A percentile compares a stretch with the other conserved stretches of the same genome.
phyloP scores from a whole-genome alignment of 306 rosid genomes.

The Parietaria judaica region DNA sequence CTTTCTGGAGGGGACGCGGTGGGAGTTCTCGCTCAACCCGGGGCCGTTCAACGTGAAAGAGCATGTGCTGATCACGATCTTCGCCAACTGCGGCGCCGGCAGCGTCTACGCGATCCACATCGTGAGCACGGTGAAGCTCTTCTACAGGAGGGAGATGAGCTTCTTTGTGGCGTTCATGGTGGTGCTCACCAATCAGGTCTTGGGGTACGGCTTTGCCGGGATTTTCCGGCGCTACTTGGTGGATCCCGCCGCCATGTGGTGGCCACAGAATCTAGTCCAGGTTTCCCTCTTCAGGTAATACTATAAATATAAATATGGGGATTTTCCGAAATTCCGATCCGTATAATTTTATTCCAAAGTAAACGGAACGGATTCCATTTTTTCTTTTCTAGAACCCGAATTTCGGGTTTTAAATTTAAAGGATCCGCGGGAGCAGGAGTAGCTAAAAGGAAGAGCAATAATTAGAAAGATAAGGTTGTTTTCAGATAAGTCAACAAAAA shows the following conservation, averaged over 20 bases:
- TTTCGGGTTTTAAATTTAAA: too few relatives aligned
- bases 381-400: too few relatives aligned
- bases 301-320: too few relatives aligned
- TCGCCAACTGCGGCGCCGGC: conserved; percentile 77
- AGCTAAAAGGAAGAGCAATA: too few relatives aligned
- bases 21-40: conserved; percentile 60
- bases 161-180: conserved; percentile 59
- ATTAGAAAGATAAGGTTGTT: too few relatives aligned
- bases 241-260: conserved; percentile 85
- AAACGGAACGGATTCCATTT: too few relatives aligned
- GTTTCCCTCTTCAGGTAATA: conserved; percentile 61
- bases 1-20: conserved; percentile 39
- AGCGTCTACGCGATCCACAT: conserved; percentile 64
- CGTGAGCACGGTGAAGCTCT: conserved; percentile 65
- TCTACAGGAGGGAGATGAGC: conserved; percentile 44
- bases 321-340: too few relatives aligned
- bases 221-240: conserved; percentile 55
- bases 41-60: conserved; percentile 86
- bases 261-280: conserved; percentile 74
- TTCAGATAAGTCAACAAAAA: too few relatives aligned
- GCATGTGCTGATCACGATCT: conserved; percentile 79
- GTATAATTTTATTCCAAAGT: too few relatives aligned
- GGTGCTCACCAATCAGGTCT: conserved; percentile 78
- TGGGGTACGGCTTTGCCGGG: conserved; percentile 87
- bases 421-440: too few relatives aligned